Base-by-base conservation (phyloP, 805 yeast species). In the Kurtzmaniella cleridarum region DNA sequence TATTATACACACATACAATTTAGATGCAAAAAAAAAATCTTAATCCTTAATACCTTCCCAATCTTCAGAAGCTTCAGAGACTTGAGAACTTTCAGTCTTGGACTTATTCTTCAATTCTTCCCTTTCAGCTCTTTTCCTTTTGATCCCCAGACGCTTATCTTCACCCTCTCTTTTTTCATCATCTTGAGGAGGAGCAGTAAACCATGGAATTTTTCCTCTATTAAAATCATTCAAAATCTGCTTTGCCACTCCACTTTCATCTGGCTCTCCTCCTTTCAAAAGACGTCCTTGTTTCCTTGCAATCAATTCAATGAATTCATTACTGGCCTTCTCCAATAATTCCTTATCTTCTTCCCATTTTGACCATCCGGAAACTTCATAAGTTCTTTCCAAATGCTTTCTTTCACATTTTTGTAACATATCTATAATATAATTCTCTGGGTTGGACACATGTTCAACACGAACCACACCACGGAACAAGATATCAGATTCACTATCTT, bases 161-260 rank as follows among this genome's bases (percentile, higher is more conserved):
- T 66, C 81, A 32, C 80, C 85, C 23, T 70, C 69, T 59, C 75
- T 71, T 17, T 61, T 76, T 39, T 75, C 81, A 18, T 66, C 74
- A 45, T 78, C 85, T 49, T 81, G 76, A 31, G 98, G 97, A 23
- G 98, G 98, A 20, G 93, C 80, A 26, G 87, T 87, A 59, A 91
- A 91, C 98, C 98, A 91, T 17, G 98, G 98, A 40, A 91, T 91
- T 55, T 88, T 87, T 45, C 98, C 98, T 64, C 98, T 78, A 65
- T 89, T 91, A 73, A 91, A 91, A 61, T 91, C 98, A 51, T 88
- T 88, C 60, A 91, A 75, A 24, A 91, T 83, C 55, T 83, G 82
- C 62, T 89, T 91, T 30, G 98, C 81, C 41, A 91, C 88, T 53
- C 96, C 95, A 48, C 82, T 72, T 64, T 91, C 97, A 61, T 91